Evolutionary conservation across 768 basidiomycete genomes (phyloP), one percentile per base, ranked within the genome.

Genomic region (Phlebiopsis gigantea): DNA sequence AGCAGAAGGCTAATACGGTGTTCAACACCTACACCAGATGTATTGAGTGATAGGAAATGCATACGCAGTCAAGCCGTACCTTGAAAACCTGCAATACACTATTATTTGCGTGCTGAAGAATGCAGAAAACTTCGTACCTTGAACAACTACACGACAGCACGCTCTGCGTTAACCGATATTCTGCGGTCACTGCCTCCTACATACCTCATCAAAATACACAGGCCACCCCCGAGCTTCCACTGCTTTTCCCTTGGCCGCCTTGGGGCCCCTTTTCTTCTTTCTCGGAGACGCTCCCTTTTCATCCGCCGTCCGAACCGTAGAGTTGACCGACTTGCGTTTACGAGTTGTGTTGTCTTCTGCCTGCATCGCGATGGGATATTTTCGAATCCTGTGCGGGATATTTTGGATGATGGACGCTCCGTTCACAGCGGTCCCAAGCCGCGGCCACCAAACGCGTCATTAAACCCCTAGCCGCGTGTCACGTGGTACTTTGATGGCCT

Each of bases 1-100:
- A 88, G 39, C 92, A 79, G 65, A 96, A 96, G 0, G 88, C 92
- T 41, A 94, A 79, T 4, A 96, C 90, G 14, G 92, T 91, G 63
- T 94, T 95, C 46, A 95, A 73, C 9, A 92, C 90, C 90, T 95
- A 50, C 24, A 9, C 19, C 4, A 57, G 58, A 51, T 60, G 53
- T 39, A 62, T 56, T 15, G 59, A 31, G 12, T 19, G 21, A 62
- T 62, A 26, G 31, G n/a, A 42, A 31, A n/a, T n/a, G 34, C 41
- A 31, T 8, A 10, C 54, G 21, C 22, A 7, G 29, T 22, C 17
- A 15, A 21, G 22, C 21, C 24, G 3, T 25, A 43, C 76, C 71
- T 80, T 75, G 68, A 73, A 76, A 22, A 81, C 71, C 75, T 82
- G 52, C 57, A 65, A 1, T 65, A 62, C 63, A 66, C 57, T 2